Percentiles rank a stretch among this genome's conserved stretches.
Evolutionary conservation across 768 basidiomycete species (phyloP).

Genomic region (Lentinula boryana): DNA sequence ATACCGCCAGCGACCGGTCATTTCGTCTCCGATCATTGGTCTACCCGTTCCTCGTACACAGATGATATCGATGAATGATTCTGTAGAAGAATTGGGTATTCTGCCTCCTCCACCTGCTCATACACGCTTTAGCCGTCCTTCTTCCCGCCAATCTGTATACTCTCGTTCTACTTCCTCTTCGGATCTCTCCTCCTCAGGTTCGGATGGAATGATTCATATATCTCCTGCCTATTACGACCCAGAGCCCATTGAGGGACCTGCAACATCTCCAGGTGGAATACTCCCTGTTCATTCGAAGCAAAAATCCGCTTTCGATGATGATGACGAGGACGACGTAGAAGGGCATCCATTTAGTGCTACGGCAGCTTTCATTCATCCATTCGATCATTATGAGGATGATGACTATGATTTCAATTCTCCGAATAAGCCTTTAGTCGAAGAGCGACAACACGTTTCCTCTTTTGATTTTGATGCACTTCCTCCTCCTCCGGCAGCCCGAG

Average conservation of each 20-base stretch:
- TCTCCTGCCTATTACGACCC: conserved; percentile 19
- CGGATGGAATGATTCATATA: conserved; percentile 16
- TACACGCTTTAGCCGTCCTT: conserved; percentile 13
- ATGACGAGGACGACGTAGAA: conserved; percentile 8
- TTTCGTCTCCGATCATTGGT: conserved; percentile 17
- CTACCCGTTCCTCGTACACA: conserved; percentile 9
- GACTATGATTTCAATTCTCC: conserved; percentile 23
- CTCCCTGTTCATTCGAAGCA: conserved; percentile 12
- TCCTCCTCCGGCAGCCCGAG: conserved; percentile 13
- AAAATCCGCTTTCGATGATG: conserved; percentile 10
- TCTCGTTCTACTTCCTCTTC: conserved; percentile 17
- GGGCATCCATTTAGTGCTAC: conserved; percentile 27
- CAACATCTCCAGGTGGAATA: conserved; percentile 12
- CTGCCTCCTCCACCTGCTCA: conserved; percentile 24
- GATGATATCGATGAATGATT: conserved; percentile 8
- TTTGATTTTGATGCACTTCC: conserved; percentile 53
- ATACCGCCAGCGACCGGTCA: conserved; percentile 13
- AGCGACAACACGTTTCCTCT: conserved; percentile 30
- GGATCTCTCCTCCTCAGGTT: conserved; percentile 16
- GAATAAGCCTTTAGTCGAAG: conserved; percentile 24
- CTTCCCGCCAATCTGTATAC: conserved; percentile 15
- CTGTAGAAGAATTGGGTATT: conserved; percentile 17
- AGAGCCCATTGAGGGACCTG: conserved; percentile 20
- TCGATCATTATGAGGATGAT: conserved; percentile 25
- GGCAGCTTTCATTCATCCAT: conserved; percentile 46